Evolutionary conservation across 2,329 filamentous ascomycete species (phyloP).

Genomic region (Huntiella savannae): DNA sequence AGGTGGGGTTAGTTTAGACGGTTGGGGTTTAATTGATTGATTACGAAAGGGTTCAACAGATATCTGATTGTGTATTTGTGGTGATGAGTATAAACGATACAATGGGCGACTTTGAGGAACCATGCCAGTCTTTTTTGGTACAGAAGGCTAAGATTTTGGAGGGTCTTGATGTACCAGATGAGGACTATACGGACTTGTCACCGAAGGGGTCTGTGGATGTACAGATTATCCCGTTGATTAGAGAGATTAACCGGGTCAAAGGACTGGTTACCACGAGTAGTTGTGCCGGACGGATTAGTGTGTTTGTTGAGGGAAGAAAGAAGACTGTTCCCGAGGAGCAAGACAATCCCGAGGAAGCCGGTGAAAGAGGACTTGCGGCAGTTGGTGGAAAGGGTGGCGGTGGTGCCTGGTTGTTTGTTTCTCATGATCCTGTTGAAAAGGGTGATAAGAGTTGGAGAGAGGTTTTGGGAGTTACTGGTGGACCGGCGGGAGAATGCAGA

Average conservation of each 20-base stretch:
- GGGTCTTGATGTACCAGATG: constrained; percentile 47
- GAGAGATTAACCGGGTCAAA: constrained; percentile 52
- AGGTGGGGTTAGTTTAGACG: no score
- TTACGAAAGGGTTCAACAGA: neutral
- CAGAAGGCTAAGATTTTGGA: constrained; percentile 58
- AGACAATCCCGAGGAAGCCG: neutral
- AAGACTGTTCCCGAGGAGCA: constrained; percentile 14
- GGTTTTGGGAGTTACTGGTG: constrained; percentile 24
- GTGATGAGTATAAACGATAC: neutral
- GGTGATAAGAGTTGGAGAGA: constrained; percentile 14
- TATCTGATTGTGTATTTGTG: no score
- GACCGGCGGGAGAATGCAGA: constrained; percentile 13
- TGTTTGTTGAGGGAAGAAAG: constrained; percentile 58
- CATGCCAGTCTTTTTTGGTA: constrained; percentile 26
- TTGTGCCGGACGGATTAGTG: constrained; percentile 70
- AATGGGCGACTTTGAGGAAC: constrained; percentile 14
- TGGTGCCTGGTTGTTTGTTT: constrained; percentile 72
- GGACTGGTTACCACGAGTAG: constrained; percentile 85
- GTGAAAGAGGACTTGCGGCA: constrained; percentile 27
- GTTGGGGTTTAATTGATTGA: no score
- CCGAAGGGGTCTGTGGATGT: constrained; percentile 77
- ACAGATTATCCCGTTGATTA: constrained; percentile 58
- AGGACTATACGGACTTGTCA: constrained; percentile 62
- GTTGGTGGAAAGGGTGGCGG: constrained; percentile 73
- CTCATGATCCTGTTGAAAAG: constrained; percentile 48